A percentile compares a stretch with the other conserved stretches of the same genome.
Evolutionary conservation across 2,329 filamentous ascomycete genomes (phyloP).

Genomic region (Sporothrix humicola): DNA sequence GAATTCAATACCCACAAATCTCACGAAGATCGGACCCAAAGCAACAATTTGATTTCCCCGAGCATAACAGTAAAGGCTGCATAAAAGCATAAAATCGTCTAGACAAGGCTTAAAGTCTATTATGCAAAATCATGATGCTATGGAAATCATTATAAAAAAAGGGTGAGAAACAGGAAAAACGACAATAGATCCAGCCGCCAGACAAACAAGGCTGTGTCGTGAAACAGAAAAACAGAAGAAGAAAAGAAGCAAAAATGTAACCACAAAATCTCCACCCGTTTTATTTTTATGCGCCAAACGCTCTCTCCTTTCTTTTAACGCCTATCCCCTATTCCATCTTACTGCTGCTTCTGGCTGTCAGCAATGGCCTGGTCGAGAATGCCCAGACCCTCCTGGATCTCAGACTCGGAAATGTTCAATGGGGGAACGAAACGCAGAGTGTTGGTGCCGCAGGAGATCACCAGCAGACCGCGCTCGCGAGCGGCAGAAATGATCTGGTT

Average conservation of each 20-base stretch:
- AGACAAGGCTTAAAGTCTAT: slow-evolving; percentile 3
- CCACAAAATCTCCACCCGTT: neutral
- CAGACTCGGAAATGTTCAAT: slow-evolving; percentile 76
- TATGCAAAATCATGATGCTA: slow-evolving; percentile 22
- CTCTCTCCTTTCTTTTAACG: neutral
- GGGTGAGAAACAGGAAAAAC: neutral
- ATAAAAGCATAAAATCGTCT: neutral
- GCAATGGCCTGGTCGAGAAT: slow-evolving; percentile 74
- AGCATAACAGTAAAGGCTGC: neutral
- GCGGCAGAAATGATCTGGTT: slow-evolving; percentile 80
- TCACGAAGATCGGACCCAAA: neutral
- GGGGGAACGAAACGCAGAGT: slow-evolving; percentile 91
- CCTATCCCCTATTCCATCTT: neutral
- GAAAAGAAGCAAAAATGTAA: neutral
- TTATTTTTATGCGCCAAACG: slow-evolving; percentile 21
- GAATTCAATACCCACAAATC: neutral
- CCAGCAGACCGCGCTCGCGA: slow-evolving; percentile 81
- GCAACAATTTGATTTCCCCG: neutral
- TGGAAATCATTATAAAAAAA: neutral
- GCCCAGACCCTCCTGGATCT: slow-evolving; percentile 77
- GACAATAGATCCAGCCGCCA: neutral
- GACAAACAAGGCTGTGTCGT: neutral
- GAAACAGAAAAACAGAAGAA: neutral
- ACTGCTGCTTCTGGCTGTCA: slow-evolving; percentile 43
- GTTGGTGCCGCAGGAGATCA: slow-evolving; percentile 93